Base-by-base conservation (phyloP, 495 filamentous ascomycete genomes). In the Aspergillus baeticus region DNA sequence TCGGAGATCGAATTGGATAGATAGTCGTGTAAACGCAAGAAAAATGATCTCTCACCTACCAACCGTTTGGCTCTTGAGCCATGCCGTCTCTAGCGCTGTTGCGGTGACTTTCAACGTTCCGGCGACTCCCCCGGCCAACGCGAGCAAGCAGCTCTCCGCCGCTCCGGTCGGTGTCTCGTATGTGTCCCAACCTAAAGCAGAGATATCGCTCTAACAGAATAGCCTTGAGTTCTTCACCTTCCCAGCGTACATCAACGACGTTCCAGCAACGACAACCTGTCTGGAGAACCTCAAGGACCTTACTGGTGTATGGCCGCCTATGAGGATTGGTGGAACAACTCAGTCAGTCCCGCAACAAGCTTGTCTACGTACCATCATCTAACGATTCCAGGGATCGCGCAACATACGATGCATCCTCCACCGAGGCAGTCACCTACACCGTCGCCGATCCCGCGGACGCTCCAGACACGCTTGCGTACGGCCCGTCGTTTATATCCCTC, bases 221-320 rank as follows among this genome's bases (percentile, higher is more conserved):
- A 79, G 75, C 7, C 76, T 84, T 48, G 81, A 85, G 50, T 84
- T 85, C 65, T 85, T 86, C 57, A 71, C 81, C 0, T 84, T 84
- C 48, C 83, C 83, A 0, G 78, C 73, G 0, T 86, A 85, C 61
- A 76, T 84, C 51, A 74, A 69, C 35, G 78, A 82, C 50, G 79
- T 84, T 10, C 75, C 69, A 1, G 69, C 76, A 3, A 86, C 82
- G 1, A 74, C 64, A 1, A 75, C 79, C 59, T 85, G 83, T 58
- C 67, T 85, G 5, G 64, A 75, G 17, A 84, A 83, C 59, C 73
- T 84, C 64, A 75, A 76, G 54, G 73, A 77, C 14, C 49, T 84
- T 35, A 80, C 76, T 0, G 82, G 81, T 1, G 69, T 72, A 10
- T 82, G 77, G 77, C 82, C 82, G 10, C 83, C 81, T 1, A 74